Percentiles rank a stretch among this genome's conserved stretches.
Conservation (phyloP, 139 green algal genomes). For the Nannochloris sp. region DNA sequence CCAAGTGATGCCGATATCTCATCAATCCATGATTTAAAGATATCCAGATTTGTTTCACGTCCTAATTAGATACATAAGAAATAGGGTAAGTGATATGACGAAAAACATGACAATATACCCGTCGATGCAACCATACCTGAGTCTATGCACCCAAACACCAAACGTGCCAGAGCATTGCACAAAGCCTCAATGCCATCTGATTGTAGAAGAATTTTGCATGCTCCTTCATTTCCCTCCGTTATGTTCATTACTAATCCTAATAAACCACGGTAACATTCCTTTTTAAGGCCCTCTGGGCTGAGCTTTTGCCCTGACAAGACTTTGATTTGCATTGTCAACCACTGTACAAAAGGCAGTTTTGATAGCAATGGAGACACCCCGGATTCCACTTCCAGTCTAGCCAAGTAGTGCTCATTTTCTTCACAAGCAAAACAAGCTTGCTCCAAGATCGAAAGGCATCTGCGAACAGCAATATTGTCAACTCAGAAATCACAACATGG, state of each 20-base stretch:
- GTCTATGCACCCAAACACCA: background rate
- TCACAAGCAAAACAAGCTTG: slow-evolving; percentile 59
- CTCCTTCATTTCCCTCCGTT: slow-evolving; percentile 49
- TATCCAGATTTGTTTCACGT: no score
- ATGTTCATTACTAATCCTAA: slow-evolving; percentile 67
- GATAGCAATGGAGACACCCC: background rate
- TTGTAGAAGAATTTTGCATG: slow-evolving; percentile 26
- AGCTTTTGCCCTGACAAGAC: slow-evolving; percentile 13
- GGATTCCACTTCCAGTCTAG: slow-evolving; percentile 17
- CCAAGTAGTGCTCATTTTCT: slow-evolving; percentile 40
- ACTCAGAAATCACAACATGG: no score
- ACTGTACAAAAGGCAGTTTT: background rate
- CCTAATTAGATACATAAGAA: no score
- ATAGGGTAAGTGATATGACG: no score
- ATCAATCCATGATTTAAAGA: slow-evolving; percentile 14
- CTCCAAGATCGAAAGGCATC: slow-evolving; percentile 47
- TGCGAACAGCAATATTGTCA: slow-evolving; percentile 5
- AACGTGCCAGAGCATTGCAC: background rate
- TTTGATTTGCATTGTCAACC: slow-evolving; percentile 12
- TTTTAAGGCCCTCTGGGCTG: slow-evolving; percentile 18
- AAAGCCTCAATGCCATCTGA: slow-evolving; percentile 24
- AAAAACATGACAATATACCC: no score
- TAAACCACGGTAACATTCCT: slow-evolving; percentile 32
- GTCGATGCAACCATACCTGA: background rate
- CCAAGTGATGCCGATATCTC: slow-evolving; percentile 38